Evolutionary conservation across 2,329 filamentous ascomycete genomes (phyloP), one percentile per base, ranked within the genome.

Genomic region (Alternaria alternata): DNA sequence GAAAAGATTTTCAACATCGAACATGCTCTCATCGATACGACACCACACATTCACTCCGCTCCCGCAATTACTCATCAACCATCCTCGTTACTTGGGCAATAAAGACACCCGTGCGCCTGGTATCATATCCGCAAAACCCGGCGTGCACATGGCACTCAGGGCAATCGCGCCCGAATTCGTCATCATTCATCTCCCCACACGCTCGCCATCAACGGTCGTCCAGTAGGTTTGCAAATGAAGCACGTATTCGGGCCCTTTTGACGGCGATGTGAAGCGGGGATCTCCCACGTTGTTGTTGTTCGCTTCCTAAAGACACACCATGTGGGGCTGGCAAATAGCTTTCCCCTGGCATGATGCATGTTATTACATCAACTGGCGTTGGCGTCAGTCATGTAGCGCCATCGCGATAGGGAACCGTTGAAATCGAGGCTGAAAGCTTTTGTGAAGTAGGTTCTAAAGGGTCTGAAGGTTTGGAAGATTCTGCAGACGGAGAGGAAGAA

Each of bases 301-400:
- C 46, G 46, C 20, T 42, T 42, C 39, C 46, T 26, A 38, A 49
- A 32, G 20, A 36, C 39, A 8, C 46, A 5, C 46, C 22, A 36
- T 24, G 46, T 49, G 32, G 46, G 46, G 46, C 46, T 24, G 20
- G 32, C 20, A 24, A 49, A 36, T 24, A n/a, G 36, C 30, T 49
- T 49, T 36, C 32, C 9, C 20, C 46, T 49, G 46, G 46, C 46
- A 49, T 49, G 30, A 49, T 49, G 46, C 46, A 49, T 49, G 46
- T 38, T 38, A 7, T 49, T 34, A 11, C 20, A 24, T 38, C 20
- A 18, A 24, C 20, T 16, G 32, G 14, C 32, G 32, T 49, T 34
- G 46, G 32, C 22, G 46, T 49, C 46, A 49, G 32, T 49, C 46
- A 49, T 36, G 32, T 49, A 49, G 46, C 46, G 46, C 22, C 32